Evolutionary conservation across 352 stramenopile genomes (phyloP).

Genomic region (Phytophthora parvispora): DNA sequence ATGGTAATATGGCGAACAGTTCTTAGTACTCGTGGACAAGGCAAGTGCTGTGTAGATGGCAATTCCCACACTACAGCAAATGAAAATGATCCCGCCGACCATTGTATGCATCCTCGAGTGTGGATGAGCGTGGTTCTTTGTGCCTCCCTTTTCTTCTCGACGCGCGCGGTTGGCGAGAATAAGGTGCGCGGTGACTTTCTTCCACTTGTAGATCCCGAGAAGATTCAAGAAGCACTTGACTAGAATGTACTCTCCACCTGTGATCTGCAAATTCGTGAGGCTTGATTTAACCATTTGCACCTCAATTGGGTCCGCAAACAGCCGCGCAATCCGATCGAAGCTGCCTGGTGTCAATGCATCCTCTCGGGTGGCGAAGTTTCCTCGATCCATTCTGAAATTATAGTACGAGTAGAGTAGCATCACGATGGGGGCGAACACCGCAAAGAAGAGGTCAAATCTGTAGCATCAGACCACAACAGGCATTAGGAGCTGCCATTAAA

Average conservation of each 20-base stretch:
- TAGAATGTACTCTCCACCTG: constrained; percentile 34
- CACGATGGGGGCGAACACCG: constrained; percentile 55
- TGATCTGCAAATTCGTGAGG: constrained; percentile 49
- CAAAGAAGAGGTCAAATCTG: constrained; percentile 66
- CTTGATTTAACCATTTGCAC: constrained; percentile 46
- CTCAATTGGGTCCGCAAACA: constrained; percentile 49
- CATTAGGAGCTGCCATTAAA: background rate
- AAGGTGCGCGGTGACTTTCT: constrained; percentile 46
- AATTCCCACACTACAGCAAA: constrained; percentile 44
- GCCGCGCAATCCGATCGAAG: constrained; percentile 46
- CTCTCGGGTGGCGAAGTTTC: constrained; percentile 30
- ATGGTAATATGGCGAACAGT: constrained; percentile 37
- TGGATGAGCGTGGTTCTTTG: constrained; percentile 9
- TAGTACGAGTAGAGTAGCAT: constrained; percentile 51
- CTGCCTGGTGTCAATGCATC: constrained; percentile 35
- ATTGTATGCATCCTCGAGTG: constrained; percentile 40
- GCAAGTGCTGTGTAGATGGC: constrained; percentile 42
- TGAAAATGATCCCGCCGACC: constrained; percentile 46
- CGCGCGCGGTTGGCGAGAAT: constrained; percentile 36
- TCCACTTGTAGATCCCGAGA: constrained; percentile 61
- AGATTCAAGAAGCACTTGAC: constrained; percentile 53
- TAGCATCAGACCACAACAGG: background rate
- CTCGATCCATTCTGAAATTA: constrained; percentile 53
- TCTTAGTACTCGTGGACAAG: constrained; percentile 32
- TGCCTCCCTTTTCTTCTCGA: constrained; percentile 13